Evolutionary conservation across 2,329 filamentous ascomycete species (phyloP), one percentile per base, ranked within the genome.

Genomic region (Neofusicoccum ribis): DNA sequence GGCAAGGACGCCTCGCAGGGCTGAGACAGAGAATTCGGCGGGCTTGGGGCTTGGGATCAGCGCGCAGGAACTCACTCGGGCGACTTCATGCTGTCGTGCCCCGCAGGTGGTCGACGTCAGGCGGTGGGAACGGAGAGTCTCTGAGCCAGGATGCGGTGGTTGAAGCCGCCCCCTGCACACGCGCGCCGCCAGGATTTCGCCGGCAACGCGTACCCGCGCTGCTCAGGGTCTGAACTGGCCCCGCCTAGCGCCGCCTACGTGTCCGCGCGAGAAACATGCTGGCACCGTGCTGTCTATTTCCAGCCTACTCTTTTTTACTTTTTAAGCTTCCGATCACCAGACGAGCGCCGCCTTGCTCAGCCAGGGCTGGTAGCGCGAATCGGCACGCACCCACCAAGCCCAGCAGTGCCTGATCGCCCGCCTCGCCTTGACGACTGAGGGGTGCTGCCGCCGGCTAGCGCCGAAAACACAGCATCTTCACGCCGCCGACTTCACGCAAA

Each of bases 81-180:
- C 56, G 56, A 47, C 31, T 47, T 60, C 43, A 60, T 49, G 56
- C 43, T 47, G 56, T 60, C 15, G 43, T 20, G 56, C 56, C 56
- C 56, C 56, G 56, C 56, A 37, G 41, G 43, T 37, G n/a, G 27
- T 60, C 56, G 56, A 60, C 56, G 56, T 60, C 56, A 60, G 56
- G 56, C 56, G 39, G 56, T 60, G 56, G 43, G 56, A 60, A 60
- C 56, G 56, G n/a, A 37, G 56, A 20, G 27, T 31, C 27, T 23
- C 41, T 47, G 15, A 31, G n/a, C 56, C 15, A 23, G 41, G 56
- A 60, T 60, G 43, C 56, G 56, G 56, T 47, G 56, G 54, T 60
- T 52, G 20, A 44, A 37, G 41, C 41, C 37, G 27, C 41, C 41
- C 34, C 56, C 56, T 47, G 56, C 56, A 47, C 27, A 31, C 27